Evolutionary conservation across 2,329 filamentous ascomycete genomes (phyloP), one percentile per base, ranked within the genome.

Genomic region (Mycosphaerella sp.): DNA sequence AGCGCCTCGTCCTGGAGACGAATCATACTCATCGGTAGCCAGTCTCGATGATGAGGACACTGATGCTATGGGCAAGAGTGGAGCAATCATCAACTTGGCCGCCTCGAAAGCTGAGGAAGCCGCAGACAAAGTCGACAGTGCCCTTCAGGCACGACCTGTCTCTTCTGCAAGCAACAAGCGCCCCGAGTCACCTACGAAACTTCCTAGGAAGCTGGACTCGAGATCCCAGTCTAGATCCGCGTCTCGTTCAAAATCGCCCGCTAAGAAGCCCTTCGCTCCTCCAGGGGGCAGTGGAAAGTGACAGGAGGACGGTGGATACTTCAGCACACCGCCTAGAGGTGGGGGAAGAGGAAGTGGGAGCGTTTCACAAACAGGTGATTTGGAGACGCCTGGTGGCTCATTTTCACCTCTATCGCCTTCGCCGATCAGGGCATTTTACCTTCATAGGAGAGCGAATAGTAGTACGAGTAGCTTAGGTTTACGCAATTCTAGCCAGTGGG

Each of bases 51-150:
- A 57, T 7, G 55, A 63, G 3, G 60, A 64, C 40, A 63, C 62
- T 9, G 64, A 66, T 54, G 63, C 64, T 12, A 66, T 66, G 64
- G 63, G 63, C 47, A 62, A 64, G 47, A 61, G 57, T 29, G 64
- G 64, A 34, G 60, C 59, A 2, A 59, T 64, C 51, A 59, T 67
- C 48, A 62, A 67, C 34, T 46, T 63, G 32, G 53, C 51, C 26
- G 54, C 59, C 36, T 59, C 50, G 42, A 61, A 59, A 47, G 61
- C 54, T 12, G 55, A 55, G 47, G 56, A 58, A 40, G 51, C 51
- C 23, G 56, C 59, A 47, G 54, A 66, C 54, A 56, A 59, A 39
- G 59, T 55, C n/a, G 43, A 60, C 29, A 49, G 61, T 6, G 54
- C 54, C 14, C 46, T 53, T 1, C 44, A 46, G 32, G 43, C 50